These are phyloP conservation scores for Trichoderma hamatum DNA, from an alignment of 2,329 filamentous ascomycete species.

Conservation along the genomic window DNA sequence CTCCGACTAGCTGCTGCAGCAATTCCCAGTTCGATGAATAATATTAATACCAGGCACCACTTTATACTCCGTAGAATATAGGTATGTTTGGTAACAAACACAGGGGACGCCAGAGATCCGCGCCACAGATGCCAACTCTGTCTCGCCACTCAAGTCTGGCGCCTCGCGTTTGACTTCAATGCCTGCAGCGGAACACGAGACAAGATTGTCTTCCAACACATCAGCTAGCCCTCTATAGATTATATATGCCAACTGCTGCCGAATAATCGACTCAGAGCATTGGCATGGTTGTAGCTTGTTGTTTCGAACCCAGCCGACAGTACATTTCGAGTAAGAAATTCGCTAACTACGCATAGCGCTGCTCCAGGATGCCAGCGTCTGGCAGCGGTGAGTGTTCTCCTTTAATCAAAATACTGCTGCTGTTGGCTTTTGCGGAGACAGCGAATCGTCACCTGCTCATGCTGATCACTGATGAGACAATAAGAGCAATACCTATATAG, in stretches of 20 bases:
- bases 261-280: neutral
- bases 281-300: conserved; percentile 3
- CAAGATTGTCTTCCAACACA: neutral
- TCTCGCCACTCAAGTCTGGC: conserved; percentile 5
- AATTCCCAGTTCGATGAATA: neutral
- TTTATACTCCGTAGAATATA: neutral
- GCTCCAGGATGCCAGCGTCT: neutral
- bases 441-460: conserved; percentile 12
- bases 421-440: conserved; percentile 5
- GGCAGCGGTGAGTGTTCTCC: conserved; percentile 19
- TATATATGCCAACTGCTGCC: conserved; percentile 6
- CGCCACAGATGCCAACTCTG: neutral
- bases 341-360: neutral
- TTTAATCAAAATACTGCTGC: neutral
- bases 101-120: conserved; percentile 8
- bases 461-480: conserved; percentile 18
- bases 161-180: conserved; percentile 3
- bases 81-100: neutral
- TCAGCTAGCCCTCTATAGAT: neutral
- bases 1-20: neutral
- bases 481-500: neutral
- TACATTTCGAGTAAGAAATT: neutral
- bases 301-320: neutral
- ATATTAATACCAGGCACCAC: neutral
- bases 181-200: neutral